Evolutionary conservation across 257 asterid genomes (phyloP).

Genomic region (Nicotiana tabacum): DNA sequence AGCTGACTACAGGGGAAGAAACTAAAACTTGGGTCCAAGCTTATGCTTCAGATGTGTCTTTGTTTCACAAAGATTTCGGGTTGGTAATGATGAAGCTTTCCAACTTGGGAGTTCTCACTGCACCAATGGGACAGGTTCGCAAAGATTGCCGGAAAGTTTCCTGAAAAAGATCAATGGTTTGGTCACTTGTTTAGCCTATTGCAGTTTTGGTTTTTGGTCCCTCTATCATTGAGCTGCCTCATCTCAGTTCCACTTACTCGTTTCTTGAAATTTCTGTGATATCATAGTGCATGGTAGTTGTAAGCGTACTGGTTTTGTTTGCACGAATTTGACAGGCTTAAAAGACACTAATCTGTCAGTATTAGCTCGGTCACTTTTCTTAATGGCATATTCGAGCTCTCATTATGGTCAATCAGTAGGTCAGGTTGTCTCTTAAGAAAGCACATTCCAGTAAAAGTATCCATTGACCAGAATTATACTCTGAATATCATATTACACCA

Average conservation of each 20-base stretch:
- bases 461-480: not conserved
- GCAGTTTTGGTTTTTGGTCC: conserved; percentile 2
- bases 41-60: conserved; percentile 50
- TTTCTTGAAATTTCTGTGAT: not conserved
- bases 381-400: not conserved
- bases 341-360: not conserved
- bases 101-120: conserved; percentile 34
- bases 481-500: conserved; percentile 2
- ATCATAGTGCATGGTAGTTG: not conserved
- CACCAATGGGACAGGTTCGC: conserved; percentile 58
- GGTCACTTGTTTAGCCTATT: not conserved
- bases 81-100: conserved; percentile 70
- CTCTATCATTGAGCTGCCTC: not conserved
- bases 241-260: not conserved
- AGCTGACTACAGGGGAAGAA: conserved; percentile 47
- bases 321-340: not conserved
- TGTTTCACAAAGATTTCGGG: conserved; percentile 57
- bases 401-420: not conserved
- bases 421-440: not conserved
- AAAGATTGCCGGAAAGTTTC: conserved; percentile 42
- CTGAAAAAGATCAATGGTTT: conserved; percentile 15
- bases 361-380: not conserved
- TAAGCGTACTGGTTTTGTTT: not conserved
- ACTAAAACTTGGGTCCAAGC: conserved; percentile 55
- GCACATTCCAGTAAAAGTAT: not conserved